Percentiles rank a stretch among this genome's conserved stretches.
These are phyloP conservation scores for Globisporangium perplexum DNA, from an alignment of 352 stramenopile species.

Conservation along the genomic window DNA sequence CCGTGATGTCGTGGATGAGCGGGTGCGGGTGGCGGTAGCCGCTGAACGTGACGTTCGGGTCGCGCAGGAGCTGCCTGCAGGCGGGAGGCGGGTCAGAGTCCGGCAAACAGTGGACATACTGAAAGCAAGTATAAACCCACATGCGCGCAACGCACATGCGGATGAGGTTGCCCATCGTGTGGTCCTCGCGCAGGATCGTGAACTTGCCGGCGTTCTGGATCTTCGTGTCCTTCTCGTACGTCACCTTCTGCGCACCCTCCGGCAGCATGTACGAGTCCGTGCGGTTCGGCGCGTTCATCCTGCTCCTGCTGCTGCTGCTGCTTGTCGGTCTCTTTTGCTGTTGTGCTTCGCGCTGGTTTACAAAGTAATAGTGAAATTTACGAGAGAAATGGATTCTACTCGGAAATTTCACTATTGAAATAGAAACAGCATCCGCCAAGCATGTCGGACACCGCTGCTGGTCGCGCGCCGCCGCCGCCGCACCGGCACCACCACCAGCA, in stretches of 20 bases:
- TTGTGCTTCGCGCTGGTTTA: neutral
- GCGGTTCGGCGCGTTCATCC: conserved; percentile 80
- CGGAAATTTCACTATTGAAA: no score
- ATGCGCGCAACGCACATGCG: conserved; percentile 83
- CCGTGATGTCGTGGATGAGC: conserved; percentile 93
- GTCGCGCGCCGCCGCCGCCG: no score
- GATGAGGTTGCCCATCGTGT: conserved; percentile 97
- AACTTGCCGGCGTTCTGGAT: conserved; percentile 97
- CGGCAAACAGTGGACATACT: no score
- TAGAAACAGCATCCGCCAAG: no score
- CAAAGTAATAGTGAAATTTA: neutral
- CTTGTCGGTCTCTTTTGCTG: neutral
- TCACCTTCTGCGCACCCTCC: conserved; percentile 87
- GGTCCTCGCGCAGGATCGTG: conserved; percentile 97
- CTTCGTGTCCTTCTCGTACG: conserved; percentile 96
- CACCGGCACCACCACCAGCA: no score
- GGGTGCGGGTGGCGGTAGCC: conserved; percentile 97
- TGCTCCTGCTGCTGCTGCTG: conserved; percentile 3
- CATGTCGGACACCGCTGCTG: no score
- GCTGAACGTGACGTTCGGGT: conserved; percentile 88
- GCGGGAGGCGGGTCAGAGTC: neutral
- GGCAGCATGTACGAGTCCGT: conserved; percentile 85
- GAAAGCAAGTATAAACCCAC: no score
- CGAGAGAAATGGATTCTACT: no score
- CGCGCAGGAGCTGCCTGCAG: conserved; percentile 79